Conservation (phyloP, 2,329 filamentous ascomycete genomes). For the Allantophomopsis cytisporea region DNA sequence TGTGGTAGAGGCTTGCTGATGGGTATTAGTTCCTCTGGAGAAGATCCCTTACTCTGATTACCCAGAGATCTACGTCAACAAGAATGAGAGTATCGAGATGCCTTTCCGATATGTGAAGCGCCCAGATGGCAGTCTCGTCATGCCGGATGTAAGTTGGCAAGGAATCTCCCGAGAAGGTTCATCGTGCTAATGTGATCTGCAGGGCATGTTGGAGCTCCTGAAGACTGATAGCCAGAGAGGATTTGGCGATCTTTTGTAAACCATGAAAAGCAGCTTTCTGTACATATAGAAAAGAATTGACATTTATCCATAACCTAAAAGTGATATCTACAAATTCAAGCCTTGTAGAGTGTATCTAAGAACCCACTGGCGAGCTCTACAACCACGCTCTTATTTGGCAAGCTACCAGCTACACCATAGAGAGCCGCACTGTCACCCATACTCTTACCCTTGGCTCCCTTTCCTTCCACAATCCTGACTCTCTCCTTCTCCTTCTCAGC, state of each 20-base stretch:
- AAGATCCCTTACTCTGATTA: conserved; percentile 75
- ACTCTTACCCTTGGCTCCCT: conserved; percentile 48
- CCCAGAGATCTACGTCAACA: conserved; percentile 79
- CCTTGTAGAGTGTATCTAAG: conserved; percentile 85
- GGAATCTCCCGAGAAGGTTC: not conserved
- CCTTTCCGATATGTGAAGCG: conserved; percentile 89
- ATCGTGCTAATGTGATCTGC: conserved; percentile 7
- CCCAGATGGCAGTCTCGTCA: conserved; percentile 64
- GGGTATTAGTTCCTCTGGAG: conserved; percentile 52
- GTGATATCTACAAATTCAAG: conserved; percentile 14
- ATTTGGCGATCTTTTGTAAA: conserved; percentile 65
- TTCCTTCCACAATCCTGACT: conserved; percentile 56
- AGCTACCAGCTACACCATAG: conserved; percentile 86
- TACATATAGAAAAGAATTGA: too few relatives aligned
- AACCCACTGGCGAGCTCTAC: conserved; percentile 84
- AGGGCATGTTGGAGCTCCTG: conserved; percentile 90
- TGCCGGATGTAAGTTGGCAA: conserved; percentile 63
- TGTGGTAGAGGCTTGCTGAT: too few relatives aligned
- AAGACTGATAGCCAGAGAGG: conserved; percentile 88
- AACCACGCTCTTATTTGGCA: conserved; percentile 93
- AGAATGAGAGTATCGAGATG: conserved; percentile 93
- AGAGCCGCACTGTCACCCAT: conserved; percentile 74
- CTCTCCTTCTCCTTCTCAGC: conserved; percentile 72
- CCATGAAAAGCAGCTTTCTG: too few relatives aligned
- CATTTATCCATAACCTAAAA: too few relatives aligned